Conservation (phyloP, 805 yeast species). For the Candida corydali region DNA sequence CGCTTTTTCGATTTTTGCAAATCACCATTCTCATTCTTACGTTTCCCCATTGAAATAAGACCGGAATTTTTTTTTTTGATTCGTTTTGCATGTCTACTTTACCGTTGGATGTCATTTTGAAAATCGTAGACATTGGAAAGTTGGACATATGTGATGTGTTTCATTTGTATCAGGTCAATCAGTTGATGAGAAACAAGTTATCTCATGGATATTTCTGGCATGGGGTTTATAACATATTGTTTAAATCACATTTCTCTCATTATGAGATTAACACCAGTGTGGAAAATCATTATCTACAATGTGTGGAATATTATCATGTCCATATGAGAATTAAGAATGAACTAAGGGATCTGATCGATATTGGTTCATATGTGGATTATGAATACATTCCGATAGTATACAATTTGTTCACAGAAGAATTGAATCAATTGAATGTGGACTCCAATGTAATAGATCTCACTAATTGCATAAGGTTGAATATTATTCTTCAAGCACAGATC, state of each 20-base stretch:
- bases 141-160: slow-evolving; percentile 9
- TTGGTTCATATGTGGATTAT: no score
- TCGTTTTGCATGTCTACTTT: neutral
- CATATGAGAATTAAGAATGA: neutral
- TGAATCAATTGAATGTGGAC: no score
- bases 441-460: no score
- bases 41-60: slow-evolving; percentile 1
- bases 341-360: no score
- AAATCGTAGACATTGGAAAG: slow-evolving; percentile 9
- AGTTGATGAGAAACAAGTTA: neutral
- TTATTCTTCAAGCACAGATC: slow-evolving; percentile 14
- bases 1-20: slow-evolving; percentile 19
- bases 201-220: slow-evolving; percentile 9
- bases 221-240: slow-evolving; percentile 3
- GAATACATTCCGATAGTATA: slow-evolving; percentile 5
- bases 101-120: slow-evolving; percentile 9
- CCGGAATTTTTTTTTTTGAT: neutral
- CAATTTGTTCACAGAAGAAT: no score
- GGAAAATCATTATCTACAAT: neutral
- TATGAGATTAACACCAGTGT: slow-evolving; percentile 2
- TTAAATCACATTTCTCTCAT: neutral
- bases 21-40: neutral
- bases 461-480: no score
- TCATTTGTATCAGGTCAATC: slow-evolving; percentile 4
- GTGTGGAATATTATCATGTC: neutral